Evolutionary conservation across 2,329 filamentous ascomycete species (phyloP).

Genomic region (Lojkania enalia): DNA sequence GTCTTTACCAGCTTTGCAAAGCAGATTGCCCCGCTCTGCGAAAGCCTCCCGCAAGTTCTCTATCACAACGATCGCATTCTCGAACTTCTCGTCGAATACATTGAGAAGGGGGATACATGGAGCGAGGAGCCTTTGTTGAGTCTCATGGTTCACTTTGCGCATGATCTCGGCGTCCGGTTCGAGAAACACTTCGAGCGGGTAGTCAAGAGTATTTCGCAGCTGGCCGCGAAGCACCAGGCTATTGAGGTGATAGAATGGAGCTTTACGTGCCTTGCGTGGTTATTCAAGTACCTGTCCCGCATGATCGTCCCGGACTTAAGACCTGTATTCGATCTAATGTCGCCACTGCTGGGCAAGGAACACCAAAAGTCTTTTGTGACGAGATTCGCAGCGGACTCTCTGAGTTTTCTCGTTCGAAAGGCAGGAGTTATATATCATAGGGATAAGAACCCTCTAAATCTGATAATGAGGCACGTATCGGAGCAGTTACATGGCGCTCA

Average conservation of each 20-base stretch:
- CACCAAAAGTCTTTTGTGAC: slow-evolving; percentile 84
- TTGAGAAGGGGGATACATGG: slow-evolving; percentile 75
- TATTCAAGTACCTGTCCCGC: slow-evolving; percentile 95
- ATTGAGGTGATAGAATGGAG: slow-evolving; percentile 97
- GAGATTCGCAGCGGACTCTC: slow-evolving; percentile 88
- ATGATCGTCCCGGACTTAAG: slow-evolving; percentile 83
- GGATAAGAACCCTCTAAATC: slow-evolving; percentile 67
- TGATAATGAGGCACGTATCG: slow-evolving; percentile 73
- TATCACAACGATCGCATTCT: slow-evolving; percentile 89
- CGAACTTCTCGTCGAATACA: slow-evolving; percentile 72
- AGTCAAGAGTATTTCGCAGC: slow-evolving; percentile 72
- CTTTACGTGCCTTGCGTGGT: slow-evolving; percentile 88
- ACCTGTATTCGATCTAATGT: slow-evolving; percentile 81
- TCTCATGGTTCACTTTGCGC: slow-evolving; percentile 90
- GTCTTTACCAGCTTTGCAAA: slow-evolving; percentile 77
- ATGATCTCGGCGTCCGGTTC: slow-evolving; percentile 84
- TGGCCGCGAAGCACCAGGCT: slow-evolving; percentile 76
- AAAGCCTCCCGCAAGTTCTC: slow-evolving; percentile 88
- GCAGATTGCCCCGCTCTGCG: slow-evolving; percentile 75
- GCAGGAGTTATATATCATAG: slow-evolving; percentile 77
- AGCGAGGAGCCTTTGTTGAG: slow-evolving; percentile 84
- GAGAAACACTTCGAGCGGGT: slow-evolving; percentile 83
- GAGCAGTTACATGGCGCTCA: slow-evolving; percentile 64
- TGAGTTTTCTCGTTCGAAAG: slow-evolving; percentile 93
- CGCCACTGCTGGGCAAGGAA: slow-evolving; percentile 79